phyloP scores from a whole-genome alignment of 2,329 filamentous ascomycete species.

The Trichoderma sp. region DNA sequence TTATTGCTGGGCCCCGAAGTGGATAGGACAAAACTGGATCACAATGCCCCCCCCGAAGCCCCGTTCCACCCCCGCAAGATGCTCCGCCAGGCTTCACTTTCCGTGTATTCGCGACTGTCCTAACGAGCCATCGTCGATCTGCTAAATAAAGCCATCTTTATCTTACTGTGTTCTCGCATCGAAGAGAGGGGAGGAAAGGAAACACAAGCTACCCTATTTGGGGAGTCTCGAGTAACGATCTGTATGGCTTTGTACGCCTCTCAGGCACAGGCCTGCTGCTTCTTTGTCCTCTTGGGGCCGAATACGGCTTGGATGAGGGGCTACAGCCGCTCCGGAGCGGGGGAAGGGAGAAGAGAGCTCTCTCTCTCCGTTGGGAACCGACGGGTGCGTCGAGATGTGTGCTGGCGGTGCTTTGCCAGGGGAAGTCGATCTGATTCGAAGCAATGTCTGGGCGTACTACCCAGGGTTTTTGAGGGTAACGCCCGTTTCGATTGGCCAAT shows the following conservation, averaged over 20 bases:
- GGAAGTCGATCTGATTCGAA: background rate
- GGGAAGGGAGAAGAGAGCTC: background rate
- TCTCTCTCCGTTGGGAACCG: conserved; percentile 14
- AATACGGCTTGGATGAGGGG: conserved; percentile 28
- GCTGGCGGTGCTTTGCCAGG: background rate
- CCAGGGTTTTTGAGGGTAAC: background rate
- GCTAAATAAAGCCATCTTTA: conserved; percentile 17
- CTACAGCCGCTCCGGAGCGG: conserved; percentile 2
- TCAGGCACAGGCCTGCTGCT: background rate
- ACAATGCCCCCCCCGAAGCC: conserved; percentile 1
- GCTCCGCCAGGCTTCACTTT: conserved; percentile 24
- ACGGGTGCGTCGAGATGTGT: conserved; percentile 12
- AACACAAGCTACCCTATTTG: background rate
- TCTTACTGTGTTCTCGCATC: background rate
- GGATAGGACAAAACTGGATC: background rate
- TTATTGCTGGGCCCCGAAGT: conserved; percentile 15
- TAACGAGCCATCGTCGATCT: conserved; percentile 22
- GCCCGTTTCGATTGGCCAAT: conserved; percentile 1
- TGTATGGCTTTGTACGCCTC: too few species aligned
- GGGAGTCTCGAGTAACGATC: too few species aligned
- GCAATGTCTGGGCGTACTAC: too few species aligned
- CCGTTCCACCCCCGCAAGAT: conserved; percentile 26
- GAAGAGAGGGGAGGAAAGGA: background rate
- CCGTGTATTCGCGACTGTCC: conserved; percentile 15
- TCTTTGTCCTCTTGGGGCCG: conserved; percentile 2